phyloP scores from a whole-genome alignment of 805 yeast genomes.

The Ogataea pini region DNA sequence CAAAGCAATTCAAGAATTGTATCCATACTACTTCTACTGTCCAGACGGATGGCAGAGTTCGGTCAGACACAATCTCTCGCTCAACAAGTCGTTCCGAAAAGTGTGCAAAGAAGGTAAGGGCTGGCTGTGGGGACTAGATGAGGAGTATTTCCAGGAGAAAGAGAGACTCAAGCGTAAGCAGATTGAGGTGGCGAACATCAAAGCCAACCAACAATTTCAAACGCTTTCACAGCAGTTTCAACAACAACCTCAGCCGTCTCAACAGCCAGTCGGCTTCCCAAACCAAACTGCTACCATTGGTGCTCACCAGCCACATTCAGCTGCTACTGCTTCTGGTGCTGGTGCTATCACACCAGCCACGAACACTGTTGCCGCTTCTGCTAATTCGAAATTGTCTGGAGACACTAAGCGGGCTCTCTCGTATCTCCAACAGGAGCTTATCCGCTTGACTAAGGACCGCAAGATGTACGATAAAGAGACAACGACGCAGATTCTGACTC shows the following conservation, averaged over 20 bases:
- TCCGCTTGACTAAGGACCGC: conserved; percentile 74
- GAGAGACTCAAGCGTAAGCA: conserved; percentile 68
- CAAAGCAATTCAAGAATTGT: conserved; percentile 80
- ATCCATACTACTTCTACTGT: conserved; percentile 90
- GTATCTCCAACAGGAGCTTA: conserved; percentile 82
- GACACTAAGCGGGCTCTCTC: conserved; percentile 75
- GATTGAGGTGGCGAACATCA: conserved; percentile 53
- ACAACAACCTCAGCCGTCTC: conserved; percentile 24
- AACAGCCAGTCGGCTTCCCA: background rate
- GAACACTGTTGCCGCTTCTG: conserved; percentile 10
- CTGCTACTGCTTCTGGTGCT: background rate
- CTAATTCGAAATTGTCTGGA: conserved; percentile 45
- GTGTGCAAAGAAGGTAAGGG: conserved; percentile 88
- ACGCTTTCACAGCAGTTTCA: conserved; percentile 26
- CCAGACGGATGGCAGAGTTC: conserved; percentile 98
- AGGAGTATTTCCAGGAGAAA: conserved; percentile 76
- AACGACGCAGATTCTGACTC: conserved; percentile 81
- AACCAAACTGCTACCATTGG: background rate
- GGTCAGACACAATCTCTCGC: conserved; percentile 83
- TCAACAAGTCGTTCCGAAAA: conserved; percentile 82
- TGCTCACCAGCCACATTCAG: background rate
- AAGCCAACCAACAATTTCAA: conserved; percentile 23
- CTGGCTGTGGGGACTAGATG: conserved; percentile 93
- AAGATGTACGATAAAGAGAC: conserved; percentile 77
- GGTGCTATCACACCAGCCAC: conserved; percentile 9